Base-by-base conservation (phyloP, 2,329 filamentous ascomycete genomes). In the Cladosporium austrohemisphaericum region DNA sequence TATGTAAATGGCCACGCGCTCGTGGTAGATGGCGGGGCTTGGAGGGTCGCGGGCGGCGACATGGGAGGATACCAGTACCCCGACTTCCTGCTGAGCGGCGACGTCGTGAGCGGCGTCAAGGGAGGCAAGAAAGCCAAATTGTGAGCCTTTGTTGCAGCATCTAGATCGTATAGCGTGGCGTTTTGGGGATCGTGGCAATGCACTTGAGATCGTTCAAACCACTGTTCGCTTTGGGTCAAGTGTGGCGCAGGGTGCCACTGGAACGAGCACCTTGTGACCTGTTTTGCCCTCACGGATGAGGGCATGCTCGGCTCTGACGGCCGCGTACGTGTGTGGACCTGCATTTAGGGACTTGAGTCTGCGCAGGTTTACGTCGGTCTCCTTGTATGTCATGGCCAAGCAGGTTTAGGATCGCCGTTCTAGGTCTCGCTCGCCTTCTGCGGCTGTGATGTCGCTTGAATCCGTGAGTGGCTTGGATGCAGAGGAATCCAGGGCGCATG, bases 1-100 rank as follows among this genome's bases (percentile, higher is more conserved):
- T 95, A 87, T 66, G 82, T 97, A 38, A 95, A 87, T 57, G 93
- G 90, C 1, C 84, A 89, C 57, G 80, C 82, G 3, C 70, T 96
- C 28, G 86, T 95, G 25, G 87, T 79, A 4, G 76, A 79, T 57
- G 76, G 77, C 20, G 76, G 74, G 2, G 67, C 71, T 20, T 80
- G 77, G 77, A 72, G 72, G 51, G 67, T 64, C 3, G 65, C 60
- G 2, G 60, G 60, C 6, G 62, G 64, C 6, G 60, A 62, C 8
- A 62, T 68, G 31, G 62, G 64, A 3, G 69, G 68, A 5, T 71
- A 76, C 54, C 54, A 65, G 45, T 84, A 84, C 60, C 80, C 80
- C 0, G 79, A 83, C 53, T 80, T 82, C 56, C 65, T 84, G 14
- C 68, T 83, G 2, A 75, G 72, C 2, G 78, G 76, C 1, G 64